Conservation (phyloP, 345 rosid species). For the Pelargonium nanum region DNA sequence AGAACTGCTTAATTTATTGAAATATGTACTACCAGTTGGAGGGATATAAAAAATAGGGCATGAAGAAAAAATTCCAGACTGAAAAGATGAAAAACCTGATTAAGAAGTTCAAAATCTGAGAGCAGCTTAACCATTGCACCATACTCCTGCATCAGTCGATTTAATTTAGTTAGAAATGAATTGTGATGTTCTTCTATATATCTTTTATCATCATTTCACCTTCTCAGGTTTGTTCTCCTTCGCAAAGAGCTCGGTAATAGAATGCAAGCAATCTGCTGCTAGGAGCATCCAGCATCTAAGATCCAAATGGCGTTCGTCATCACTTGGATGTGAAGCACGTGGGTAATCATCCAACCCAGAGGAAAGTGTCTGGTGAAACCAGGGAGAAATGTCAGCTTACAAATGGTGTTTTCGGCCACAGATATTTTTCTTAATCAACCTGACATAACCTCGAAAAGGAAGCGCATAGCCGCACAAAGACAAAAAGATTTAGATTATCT, state of each 20-base stretch:
- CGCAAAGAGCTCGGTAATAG: constrained; percentile 43
- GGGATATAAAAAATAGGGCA: constrained; percentile 2
- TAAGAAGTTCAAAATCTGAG: constrained; percentile 64
- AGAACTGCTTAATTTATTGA: neutral
- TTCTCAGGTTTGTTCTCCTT: constrained; percentile 21
- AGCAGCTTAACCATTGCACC: constrained; percentile 48
- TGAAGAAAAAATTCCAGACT: neutral
- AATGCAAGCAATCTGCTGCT: constrained; percentile 77
- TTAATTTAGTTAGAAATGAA: constrained; percentile 6
- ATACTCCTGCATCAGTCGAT: constrained; percentile 46
- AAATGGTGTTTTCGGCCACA: neutral
- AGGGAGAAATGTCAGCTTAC: constrained; percentile 16
- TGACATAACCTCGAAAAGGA: no score
- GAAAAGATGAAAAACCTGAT: constrained; percentile 40
- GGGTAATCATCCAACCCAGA: constrained; percentile 96
- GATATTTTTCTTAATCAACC: no score
- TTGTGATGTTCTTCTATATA: neutral
- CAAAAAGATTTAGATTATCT: no score
- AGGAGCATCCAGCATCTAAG: constrained; percentile 98
- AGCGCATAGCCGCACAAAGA: no score
- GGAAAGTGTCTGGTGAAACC: constrained; percentile 41
- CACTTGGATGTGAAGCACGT: constrained; percentile 87
- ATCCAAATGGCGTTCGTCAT: constrained; percentile 81
- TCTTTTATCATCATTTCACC: constrained; percentile 22
- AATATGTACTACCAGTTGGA: neutral